Conservation (phyloP, 495 filamentous ascomycete genomes). For the Daldinia caldariorum region DNA sequence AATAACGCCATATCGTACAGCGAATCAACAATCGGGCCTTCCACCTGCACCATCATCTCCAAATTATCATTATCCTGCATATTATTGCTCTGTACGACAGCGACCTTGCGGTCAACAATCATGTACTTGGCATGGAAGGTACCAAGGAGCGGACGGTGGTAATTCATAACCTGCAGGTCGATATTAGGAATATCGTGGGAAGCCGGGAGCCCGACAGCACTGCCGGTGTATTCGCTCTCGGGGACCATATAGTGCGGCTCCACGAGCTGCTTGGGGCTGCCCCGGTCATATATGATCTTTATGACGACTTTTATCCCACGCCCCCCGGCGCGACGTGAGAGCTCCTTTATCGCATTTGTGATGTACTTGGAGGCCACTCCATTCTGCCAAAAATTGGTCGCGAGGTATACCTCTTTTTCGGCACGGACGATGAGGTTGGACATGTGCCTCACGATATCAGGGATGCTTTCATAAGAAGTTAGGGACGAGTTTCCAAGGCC, state of each 20-base stretch:
- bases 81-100: conserved; percentile 77
- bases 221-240: conserved; percentile 65
- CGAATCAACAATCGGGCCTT: conserved; percentile 79
- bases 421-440: conserved; percentile 79
- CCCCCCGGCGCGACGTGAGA: conserved; percentile 70
- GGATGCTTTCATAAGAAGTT: conserved; percentile 53
- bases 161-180: conserved; percentile 78
- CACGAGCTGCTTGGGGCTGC: conserved; percentile 68
- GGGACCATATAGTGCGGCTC: conserved; percentile 70
- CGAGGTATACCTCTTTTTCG: conserved; percentile 73
- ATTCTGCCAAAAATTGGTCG: conserved; percentile 79
- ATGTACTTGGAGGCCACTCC: conserved; percentile 72
- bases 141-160: conserved; percentile 74
- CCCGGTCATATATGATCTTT: conserved; percentile 80
- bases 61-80: conserved; percentile 81
- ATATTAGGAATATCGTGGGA: conserved; percentile 73
- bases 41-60: conserved; percentile 82
- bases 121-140: conserved; percentile 84
- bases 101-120: conserved; percentile 75
- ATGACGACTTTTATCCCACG: conserved; percentile 68
- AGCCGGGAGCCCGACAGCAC: conserved; percentile 67
- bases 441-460: conserved; percentile 77
- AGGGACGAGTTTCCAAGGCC: conserved; percentile 1
- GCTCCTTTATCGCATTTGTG: conserved; percentile 72
- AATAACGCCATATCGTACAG: conserved; percentile 77